Base-by-base conservation (phyloP, 2,329 filamentous ascomycete species). In the Cytospora piceae region DNA sequence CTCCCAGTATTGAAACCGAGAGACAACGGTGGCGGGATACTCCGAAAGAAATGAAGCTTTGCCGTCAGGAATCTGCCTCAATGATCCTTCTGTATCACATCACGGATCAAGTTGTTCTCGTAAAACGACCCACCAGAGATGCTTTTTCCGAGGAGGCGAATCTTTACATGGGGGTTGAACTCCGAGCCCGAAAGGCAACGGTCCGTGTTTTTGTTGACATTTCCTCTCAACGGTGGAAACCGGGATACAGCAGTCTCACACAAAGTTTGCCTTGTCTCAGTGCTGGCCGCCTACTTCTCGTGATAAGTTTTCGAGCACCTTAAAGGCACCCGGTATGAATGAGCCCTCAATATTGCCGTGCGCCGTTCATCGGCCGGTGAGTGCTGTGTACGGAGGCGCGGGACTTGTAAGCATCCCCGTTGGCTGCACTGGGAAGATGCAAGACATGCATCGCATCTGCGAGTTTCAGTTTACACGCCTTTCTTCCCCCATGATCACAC, bases 371-470 rank as follows among this genome's bases (percentile, higher is more conserved):
- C 42, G 42, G 42, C 42, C 42, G 42, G 42, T 46, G 20, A n/a
- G 42, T 22, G 42, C 3, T 22, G 8, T 15, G 2, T 22, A 22
- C 42, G 7, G 11, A 22, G n/a, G 9, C 7, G 42, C 42, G 42
- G 42, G 7, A 46, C 17, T 15, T 20, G 39, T 20, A 42, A 42
- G 2, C 15, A 20, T 14, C 39, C 27, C 27, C 27, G 27, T 29
- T 27, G 32, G 52, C 20, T 32, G 32, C 11, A 29, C 32, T 42
- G 24, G 31, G 39, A 32, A 61, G 59, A 61, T 53, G 60, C 54
- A 49, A 62, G 60, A 62, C 60, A 62, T 62, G 60, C 60, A 62
- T 27, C 15, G n/a, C 42, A 46, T 46, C 52, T 62, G 60, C 37
- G 42, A 54, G 60, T 62, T 62, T 62, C 60, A 62, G 37, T 46